phyloP scores from a whole-genome alignment of 1,139 yeast species.

The Suhomyces bokatorum region DNA sequence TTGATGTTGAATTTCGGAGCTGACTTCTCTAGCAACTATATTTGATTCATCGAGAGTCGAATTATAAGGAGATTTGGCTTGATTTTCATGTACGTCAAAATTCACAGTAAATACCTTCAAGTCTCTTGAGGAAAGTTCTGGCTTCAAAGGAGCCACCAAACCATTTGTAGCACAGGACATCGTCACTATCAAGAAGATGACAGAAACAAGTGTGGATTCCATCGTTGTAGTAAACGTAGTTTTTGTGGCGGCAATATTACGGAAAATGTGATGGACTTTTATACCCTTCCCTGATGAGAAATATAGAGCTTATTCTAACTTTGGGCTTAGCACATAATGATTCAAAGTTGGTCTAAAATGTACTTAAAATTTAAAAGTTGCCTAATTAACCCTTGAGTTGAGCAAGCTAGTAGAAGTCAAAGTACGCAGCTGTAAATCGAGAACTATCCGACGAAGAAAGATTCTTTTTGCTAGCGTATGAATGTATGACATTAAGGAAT shows the following conservation, averaged over 20 bases:
- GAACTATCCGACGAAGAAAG: no score
- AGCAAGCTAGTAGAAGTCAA: no score
- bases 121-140: background rate
- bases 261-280: no score
- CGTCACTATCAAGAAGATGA: background rate
- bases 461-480: no score
- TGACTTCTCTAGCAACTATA: background rate
- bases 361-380: no score
- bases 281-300: no score
- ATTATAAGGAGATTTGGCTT: background rate
- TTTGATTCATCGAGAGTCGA: background rate
- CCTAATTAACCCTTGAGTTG: no score
- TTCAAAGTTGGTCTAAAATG: no score
- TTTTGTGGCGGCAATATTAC: background rate
- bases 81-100: background rate
- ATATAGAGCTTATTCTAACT: no score
- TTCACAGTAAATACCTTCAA: background rate
- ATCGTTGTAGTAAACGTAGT: background rate
- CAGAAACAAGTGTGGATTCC: background rate
- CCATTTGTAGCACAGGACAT: background rate
- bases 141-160: background rate
- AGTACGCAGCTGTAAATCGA: no score
- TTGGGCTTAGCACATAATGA: background rate
- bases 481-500: no score
- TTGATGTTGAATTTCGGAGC: background rate